Conservation (phyloP, 2,329 filamentous ascomycete genomes). For the Lachnellula hyalina region DNA sequence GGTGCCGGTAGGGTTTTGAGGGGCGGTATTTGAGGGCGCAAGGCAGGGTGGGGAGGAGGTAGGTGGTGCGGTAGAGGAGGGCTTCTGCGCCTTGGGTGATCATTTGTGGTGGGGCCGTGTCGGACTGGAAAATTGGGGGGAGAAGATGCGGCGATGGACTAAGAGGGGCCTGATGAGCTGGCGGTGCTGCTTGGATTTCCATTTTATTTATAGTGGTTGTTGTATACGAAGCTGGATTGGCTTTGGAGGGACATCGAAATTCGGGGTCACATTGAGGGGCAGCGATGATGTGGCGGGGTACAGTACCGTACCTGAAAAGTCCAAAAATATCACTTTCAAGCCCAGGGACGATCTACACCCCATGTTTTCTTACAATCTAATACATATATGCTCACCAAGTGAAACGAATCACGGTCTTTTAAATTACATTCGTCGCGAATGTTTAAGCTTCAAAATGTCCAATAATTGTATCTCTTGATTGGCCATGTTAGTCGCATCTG, state of each 20-base stretch:
- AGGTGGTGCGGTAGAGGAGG: slow-evolving; percentile 82
- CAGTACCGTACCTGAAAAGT: too few relatives aligned
- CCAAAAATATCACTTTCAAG: neutral
- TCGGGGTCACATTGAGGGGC: neutral
- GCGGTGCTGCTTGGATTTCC: neutral
- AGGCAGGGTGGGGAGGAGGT: slow-evolving; percentile 61
- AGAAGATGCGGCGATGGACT: slow-evolving; percentile 10
- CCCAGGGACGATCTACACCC: neutral
- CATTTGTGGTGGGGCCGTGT: slow-evolving; percentile 56
- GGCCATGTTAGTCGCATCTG: neutral
- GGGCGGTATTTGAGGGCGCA: slow-evolving; percentile 90
- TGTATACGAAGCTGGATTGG: neutral
- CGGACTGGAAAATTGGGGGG: slow-evolving; percentile 37
- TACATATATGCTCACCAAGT: neutral
- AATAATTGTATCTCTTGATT: neutral
- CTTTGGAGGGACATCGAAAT: neutral
- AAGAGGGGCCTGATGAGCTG: neutral
- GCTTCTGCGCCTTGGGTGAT: slow-evolving; percentile 94
- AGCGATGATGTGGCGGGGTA: neutral
- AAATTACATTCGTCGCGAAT: neutral
- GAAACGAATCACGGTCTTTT: neutral
- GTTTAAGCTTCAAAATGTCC: neutral
- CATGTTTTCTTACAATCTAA: neutral
- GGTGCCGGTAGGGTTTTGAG: slow-evolving; percentile 86
- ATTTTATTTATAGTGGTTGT: slow-evolving; percentile 6